These are phyloP conservation scores for Tardiomyces blankii DNA, from an alignment of 1,139 yeast genomes.

Conservation along the genomic window DNA sequence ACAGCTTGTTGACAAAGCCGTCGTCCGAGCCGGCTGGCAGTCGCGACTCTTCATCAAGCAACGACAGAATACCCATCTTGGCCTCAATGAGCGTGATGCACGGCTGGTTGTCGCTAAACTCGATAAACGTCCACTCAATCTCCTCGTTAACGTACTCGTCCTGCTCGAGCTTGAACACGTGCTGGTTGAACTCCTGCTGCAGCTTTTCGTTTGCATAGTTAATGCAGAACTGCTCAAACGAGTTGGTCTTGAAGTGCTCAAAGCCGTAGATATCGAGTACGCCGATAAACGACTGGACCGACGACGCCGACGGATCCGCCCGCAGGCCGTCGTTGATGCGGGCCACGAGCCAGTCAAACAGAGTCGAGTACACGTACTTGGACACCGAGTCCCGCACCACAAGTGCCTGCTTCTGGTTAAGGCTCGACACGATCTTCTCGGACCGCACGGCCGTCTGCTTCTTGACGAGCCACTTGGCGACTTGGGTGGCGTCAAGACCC, in stretches of 20 bases:
- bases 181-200: slow-evolving; percentile 96
- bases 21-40: slow-evolving; percentile 91
- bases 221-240: slow-evolving; percentile 96
- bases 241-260: slow-evolving; percentile 88
- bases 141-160: slow-evolving; percentile 89
- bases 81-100: slow-evolving; percentile 90
- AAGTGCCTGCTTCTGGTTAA: slow-evolving; percentile 73
- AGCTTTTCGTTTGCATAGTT: slow-evolving; percentile 95
- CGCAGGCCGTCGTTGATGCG: slow-evolving; percentile 75
- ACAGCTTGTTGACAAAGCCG: slow-evolving; percentile 85
- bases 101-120: slow-evolving; percentile 94
- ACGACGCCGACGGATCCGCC: slow-evolving; percentile 37
- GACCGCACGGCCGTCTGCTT: slow-evolving; percentile 89
- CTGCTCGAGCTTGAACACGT: slow-evolving; percentile 92
- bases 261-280: slow-evolving; percentile 96
- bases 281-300: slow-evolving; percentile 74
- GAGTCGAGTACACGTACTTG: slow-evolving; percentile 81
- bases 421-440: slow-evolving; percentile 79
- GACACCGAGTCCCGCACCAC: slow-evolving; percentile 96
- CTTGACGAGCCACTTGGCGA: slow-evolving; percentile 89
- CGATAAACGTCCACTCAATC: slow-evolving; percentile 95
- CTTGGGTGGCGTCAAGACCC: slow-evolving; percentile 62
- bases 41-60: slow-evolving; percentile 91
- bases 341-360: slow-evolving; percentile 91
- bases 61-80: slow-evolving; percentile 74